Evolutionary conservation across 169 alveolate genomes (phyloP).

Genomic region (Cryptosporidium muris): DNA sequence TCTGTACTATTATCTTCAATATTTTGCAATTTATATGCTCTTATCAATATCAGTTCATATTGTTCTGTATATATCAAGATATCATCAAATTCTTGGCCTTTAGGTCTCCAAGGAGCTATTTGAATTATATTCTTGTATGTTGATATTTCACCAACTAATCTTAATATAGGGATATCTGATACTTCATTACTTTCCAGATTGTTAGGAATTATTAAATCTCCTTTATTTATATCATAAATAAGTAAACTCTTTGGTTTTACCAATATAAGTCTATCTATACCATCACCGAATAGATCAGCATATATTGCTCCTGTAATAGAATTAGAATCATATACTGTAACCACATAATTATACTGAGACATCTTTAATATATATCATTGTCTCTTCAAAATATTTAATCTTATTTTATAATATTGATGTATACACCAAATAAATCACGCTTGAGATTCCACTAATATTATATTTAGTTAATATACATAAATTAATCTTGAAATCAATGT

Average conservation of each 20-base stretch:
- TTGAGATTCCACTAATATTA: no score
- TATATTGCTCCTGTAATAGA: constrained; percentile 37
- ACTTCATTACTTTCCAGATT: constrained; percentile 1
- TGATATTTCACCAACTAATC: constrained; percentile 31
- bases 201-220: not conserved
- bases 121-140: constrained; percentile 31
- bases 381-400: not conserved
- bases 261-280: constrained; percentile 30
- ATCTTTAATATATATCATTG: constrained; percentile 7
- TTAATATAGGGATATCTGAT: constrained; percentile 25
- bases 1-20: not conserved
- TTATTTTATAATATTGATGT: no score
- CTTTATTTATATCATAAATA: constrained; percentile 23
- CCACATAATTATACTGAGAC: constrained; percentile 71
- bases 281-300: constrained; percentile 63
- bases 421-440: no score
- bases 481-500: no score
- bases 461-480: no score
- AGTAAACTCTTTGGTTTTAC: constrained; percentile 32
- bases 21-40: constrained; percentile 12
- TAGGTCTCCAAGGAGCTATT: constrained; percentile 40
- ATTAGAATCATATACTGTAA: constrained; percentile 46
- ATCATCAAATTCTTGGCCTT: constrained; percentile 48
- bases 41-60: constrained; percentile 15
- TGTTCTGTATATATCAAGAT: constrained; percentile 25